phyloP scores from a whole-genome alignment of 768 basidiomycete species.

The Ramaria sp. region DNA sequence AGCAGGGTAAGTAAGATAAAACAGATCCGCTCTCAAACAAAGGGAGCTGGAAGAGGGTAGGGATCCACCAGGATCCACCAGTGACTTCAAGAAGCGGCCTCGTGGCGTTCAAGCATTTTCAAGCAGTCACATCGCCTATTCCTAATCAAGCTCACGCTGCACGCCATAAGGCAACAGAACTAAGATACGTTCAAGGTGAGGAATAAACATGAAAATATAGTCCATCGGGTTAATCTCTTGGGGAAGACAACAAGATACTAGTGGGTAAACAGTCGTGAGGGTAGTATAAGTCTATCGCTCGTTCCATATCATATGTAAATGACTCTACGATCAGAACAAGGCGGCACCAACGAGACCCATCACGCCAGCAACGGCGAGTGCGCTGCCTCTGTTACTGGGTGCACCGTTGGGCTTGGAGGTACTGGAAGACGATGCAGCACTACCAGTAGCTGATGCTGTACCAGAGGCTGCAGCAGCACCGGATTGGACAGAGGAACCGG shows the following conservation, averaged over 20 bases:
- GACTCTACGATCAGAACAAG: constrained; percentile 27
- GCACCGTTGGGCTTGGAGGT: constrained; percentile 20
- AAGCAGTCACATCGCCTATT: background rate
- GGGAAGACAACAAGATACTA: background rate
- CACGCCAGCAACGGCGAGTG: constrained; percentile 36
- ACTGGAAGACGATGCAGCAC: background rate
- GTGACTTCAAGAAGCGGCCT: background rate
- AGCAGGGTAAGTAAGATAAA: background rate
- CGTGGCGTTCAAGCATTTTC: background rate
- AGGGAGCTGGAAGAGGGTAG: too few relatives aligned
- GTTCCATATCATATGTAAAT: background rate
- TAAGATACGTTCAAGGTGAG: background rate
- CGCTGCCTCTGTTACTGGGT: constrained; percentile 20
- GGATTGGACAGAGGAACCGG: background rate
- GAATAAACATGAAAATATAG: background rate
- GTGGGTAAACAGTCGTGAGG: background rate
- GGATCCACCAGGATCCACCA: too few relatives aligned
- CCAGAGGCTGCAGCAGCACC: background rate
- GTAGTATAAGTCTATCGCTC: background rate
- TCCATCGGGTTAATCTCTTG: background rate
- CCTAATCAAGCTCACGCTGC: background rate
- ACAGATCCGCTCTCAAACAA: too few relatives aligned
- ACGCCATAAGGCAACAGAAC: background rate
- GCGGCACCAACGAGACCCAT: constrained; percentile 42
- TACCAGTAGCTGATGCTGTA: background rate